Evolutionary conservation across 2,329 filamentous ascomycete species (phyloP).

Genomic region (Epichloe uncinata): DNA sequence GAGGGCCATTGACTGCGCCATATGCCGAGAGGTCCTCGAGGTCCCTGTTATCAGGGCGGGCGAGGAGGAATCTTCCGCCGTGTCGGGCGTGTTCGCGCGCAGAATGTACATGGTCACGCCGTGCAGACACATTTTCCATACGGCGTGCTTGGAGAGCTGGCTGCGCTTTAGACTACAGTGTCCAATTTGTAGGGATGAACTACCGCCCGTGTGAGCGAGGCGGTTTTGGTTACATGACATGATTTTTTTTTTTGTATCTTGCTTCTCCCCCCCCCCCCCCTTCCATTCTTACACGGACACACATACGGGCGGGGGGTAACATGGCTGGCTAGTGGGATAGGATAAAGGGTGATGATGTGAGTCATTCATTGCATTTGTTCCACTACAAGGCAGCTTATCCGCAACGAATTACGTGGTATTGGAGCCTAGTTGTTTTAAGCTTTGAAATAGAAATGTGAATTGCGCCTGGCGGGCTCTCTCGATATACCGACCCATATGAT

Average conservation of each 20-base stretch:
- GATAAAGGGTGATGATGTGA: too few relatives aligned
- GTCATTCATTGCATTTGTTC: too few relatives aligned
- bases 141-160: conserved; percentile 83
- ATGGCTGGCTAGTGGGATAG: too few relatives aligned
- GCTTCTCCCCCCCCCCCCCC: not conserved
- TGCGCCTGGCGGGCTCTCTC: too few relatives aligned
- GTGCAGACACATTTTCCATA: conserved; percentile 93
- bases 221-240: not conserved
- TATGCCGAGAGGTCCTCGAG: conserved; percentile 85
- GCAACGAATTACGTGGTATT: too few relatives aligned
- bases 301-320: too few relatives aligned
- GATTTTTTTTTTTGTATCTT: not conserved
- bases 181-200: conserved; percentile 81
- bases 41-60: conserved; percentile 63
- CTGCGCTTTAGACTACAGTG: conserved; percentile 89
- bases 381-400: too few relatives aligned
- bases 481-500: too few relatives aligned
- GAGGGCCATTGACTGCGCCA: conserved; percentile 71
- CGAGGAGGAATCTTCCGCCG: conserved; percentile 40
- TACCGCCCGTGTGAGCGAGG: conserved; percentile 59
- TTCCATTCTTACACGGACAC: not conserved
- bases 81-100: conserved; percentile 60
- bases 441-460: too few relatives aligned
- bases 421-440: too few relatives aligned
- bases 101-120: conserved; percentile 94